These are phyloP conservation scores for Colletotrichum plurivorum DNA, from an alignment of 2,329 filamentous ascomycete genomes.

Conservation along the genomic window DNA sequence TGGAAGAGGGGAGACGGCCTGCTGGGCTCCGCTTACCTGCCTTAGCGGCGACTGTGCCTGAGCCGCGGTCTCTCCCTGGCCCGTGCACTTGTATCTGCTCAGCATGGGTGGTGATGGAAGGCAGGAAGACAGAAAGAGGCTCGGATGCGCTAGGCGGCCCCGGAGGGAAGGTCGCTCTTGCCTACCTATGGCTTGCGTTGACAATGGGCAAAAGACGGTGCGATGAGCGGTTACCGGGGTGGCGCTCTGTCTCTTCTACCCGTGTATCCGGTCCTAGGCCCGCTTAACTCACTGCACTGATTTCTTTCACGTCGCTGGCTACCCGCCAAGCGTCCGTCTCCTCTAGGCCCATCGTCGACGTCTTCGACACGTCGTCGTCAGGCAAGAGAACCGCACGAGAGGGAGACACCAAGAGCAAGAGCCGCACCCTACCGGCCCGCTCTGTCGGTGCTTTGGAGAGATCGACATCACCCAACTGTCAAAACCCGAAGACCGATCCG, in stretches of 20 bases:
- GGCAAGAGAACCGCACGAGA: too few species aligned
- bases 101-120: too few species aligned
- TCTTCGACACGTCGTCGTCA: too few species aligned
- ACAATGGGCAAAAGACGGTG: background rate
- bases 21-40: conserved; percentile 20
- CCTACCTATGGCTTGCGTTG: too few species aligned
- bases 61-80: background rate
- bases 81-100: background rate
- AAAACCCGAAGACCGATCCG: conserved; percentile 7
- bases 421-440: conserved; percentile 4
- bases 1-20: conserved; percentile 9
- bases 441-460: background rate
- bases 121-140: background rate
- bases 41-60: conserved; percentile 33
- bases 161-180: conserved; percentile 14
- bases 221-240: conserved; percentile 27
- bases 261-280: background rate
- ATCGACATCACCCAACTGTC: conserved; percentile 16
- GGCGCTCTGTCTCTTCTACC: conserved; percentile 36
- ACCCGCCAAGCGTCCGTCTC: conserved; percentile 1
- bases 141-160: conserved; percentile 26
- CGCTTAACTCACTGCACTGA: background rate
- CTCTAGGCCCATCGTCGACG: background rate
- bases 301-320: conserved; percentile 6
- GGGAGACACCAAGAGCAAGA: background rate